A percentile compares a stretch with the other conserved stretches of the same genome.
phyloP scores from a whole-genome alignment of 371 early-diverging fungal species.

The Lichtheimia corymbifera region DNA sequence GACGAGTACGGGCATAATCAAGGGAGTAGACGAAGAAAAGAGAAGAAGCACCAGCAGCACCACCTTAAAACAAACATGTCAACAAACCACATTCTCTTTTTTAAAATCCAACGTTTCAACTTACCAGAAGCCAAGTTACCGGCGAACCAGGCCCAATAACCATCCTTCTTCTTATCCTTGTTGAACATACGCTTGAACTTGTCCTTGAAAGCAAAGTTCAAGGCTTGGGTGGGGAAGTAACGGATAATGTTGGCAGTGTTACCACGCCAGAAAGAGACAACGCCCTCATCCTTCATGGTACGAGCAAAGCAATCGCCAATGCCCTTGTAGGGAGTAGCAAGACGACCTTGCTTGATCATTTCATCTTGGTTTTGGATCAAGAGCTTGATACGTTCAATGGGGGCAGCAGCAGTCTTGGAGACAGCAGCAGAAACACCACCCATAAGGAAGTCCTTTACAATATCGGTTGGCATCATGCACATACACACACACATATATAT shows the following conservation, averaged over 20 bases:
- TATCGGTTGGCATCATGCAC: not conserved
- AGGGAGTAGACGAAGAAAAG: slow-evolving; percentile 67
- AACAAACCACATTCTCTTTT: too few relatives aligned
- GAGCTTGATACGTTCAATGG: slow-evolving; percentile 75
- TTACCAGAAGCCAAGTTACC: slow-evolving; percentile 76
- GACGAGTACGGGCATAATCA: slow-evolving; percentile 88
- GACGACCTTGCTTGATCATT: slow-evolving; percentile 76
- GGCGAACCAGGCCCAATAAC: slow-evolving; percentile 74
- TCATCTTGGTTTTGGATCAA: slow-evolving; percentile 84
- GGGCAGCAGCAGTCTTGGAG: slow-evolving; percentile 92
- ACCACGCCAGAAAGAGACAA: slow-evolving; percentile 74
- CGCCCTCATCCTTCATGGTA: slow-evolving; percentile 75
- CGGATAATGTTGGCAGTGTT: slow-evolving; percentile 83
- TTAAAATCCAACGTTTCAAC: not conserved
- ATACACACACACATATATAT: not conserved
- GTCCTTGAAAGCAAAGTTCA: slow-evolving; percentile 85
- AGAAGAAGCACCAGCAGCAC: slow-evolving; percentile 70
- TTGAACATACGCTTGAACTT: slow-evolving; percentile 80
- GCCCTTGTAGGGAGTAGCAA: slow-evolving; percentile 73
- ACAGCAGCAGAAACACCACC: slow-evolving; percentile 90
- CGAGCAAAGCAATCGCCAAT: slow-evolving; percentile 79
- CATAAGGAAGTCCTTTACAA: slow-evolving; percentile 55
- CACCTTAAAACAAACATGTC: slow-evolving; percentile 32
- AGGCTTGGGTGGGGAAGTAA: slow-evolving; percentile 87
- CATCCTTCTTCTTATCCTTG: slow-evolving; percentile 63